Evolutionary conservation across 257 asterid genomes (phyloP).

Genomic region (Primulina eburnea): DNA sequence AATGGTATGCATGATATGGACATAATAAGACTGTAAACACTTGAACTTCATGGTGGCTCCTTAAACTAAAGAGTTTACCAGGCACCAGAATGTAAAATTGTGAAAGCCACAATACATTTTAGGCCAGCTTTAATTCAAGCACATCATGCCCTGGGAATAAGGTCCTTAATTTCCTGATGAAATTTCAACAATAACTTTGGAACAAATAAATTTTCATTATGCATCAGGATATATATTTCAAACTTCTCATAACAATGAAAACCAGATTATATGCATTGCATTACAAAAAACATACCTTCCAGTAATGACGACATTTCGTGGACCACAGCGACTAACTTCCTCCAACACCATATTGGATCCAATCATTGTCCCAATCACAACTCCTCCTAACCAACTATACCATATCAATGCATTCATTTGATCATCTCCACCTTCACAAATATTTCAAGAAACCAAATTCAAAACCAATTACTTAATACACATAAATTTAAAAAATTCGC

Average conservation of each 20-base stretch:
- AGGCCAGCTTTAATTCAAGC: neutral
- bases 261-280: neutral
- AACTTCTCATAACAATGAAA: neutral
- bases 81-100: neutral
- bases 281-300: constrained; percentile 63
- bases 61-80: neutral
- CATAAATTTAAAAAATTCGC: neutral
- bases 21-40: neutral
- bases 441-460: constrained; percentile 12
- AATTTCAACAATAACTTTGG: neutral
- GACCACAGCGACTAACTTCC: constrained; percentile 92
- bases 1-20: neutral
- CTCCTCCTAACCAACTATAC: constrained; percentile 98
- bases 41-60: neutral
- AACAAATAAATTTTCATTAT: constrained; percentile 1
- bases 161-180: too few relatives aligned
- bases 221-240: neutral
- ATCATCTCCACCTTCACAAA: constrained; percentile 71
- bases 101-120: too few relatives aligned
- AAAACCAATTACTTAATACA: constrained; percentile 13
- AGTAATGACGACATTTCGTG: constrained; percentile 89
- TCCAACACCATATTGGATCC: constrained; percentile 96
- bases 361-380: constrained; percentile 91
- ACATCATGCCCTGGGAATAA: too few relatives aligned
- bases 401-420: constrained; percentile 88